A percentile compares a stretch with the other conserved stretches of the same genome.
Conservation (phyloP, 2,329 filamentous ascomycete species). For the Calonectria pauciramosa region DNA sequence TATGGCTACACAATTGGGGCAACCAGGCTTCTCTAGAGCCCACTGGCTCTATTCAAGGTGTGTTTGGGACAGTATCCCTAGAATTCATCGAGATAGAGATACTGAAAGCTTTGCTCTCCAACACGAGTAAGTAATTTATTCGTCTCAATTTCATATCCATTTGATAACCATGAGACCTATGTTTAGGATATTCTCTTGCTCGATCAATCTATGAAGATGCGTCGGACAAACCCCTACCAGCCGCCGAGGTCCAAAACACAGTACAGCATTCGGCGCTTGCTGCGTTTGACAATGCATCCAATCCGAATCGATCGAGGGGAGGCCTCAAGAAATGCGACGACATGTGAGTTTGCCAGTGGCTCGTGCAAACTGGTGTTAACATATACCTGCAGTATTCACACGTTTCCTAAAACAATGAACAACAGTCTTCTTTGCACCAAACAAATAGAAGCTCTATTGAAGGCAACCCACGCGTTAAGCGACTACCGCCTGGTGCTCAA, state of each 20-base stretch:
- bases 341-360: constrained; percentile 65
- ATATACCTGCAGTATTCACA: constrained; percentile 68
- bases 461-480: constrained; percentile 80
- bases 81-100: constrained; percentile 79
- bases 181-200: constrained; percentile 72
- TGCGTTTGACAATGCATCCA: constrained; percentile 85
- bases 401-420: constrained; percentile 72
- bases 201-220: constrained; percentile 72
- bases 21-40: constrained; percentile 51
- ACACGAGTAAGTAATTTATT: constrained; percentile 65
- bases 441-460: constrained; percentile 74
- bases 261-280: constrained; percentile 75
- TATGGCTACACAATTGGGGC: constrained; percentile 84
- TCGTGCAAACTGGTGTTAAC: constrained; percentile 27
- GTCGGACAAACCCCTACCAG: constrained; percentile 62
- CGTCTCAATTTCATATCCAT: background rate
- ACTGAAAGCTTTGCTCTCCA: constrained; percentile 75
- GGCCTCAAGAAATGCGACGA: constrained; percentile 84
- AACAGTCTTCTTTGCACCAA: constrained; percentile 64
- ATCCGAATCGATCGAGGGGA: constrained; percentile 82
- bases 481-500: constrained; percentile 84
- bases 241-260: constrained; percentile 68
- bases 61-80: constrained; percentile 72
- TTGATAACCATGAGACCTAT: background rate
- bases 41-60: constrained; percentile 67